phyloP scores from a whole-genome alignment of 768 basidiomycete genomes.

The Macrolepiota fuliginosa region DNA sequence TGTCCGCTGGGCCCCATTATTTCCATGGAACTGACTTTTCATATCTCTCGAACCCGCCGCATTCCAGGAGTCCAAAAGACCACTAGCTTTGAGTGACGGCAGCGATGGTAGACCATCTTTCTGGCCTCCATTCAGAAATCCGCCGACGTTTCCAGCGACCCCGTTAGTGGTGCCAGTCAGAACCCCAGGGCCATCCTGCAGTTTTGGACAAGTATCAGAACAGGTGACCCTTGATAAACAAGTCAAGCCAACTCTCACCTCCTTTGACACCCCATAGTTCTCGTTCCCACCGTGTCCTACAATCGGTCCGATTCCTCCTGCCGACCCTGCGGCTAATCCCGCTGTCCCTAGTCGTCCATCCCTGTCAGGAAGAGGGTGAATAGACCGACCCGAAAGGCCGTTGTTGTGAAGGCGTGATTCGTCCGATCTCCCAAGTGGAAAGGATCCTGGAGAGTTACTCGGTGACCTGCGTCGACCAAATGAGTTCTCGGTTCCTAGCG shows the following conservation, averaged over 20 bases:
- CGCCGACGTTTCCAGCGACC: constrained; percentile 16
- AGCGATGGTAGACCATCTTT: constrained; percentile 43
- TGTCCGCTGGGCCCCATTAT: constrained; percentile 20
- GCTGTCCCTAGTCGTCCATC: constrained; percentile 18
- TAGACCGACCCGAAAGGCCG: constrained; percentile 15
- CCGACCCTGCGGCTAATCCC: constrained; percentile 15
- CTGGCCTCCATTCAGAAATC: constrained; percentile 17
- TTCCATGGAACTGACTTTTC: constrained; percentile 18
- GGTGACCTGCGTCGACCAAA: constrained; percentile 23
- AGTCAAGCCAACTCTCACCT: constrained; percentile 12
- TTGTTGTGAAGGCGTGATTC: constrained; percentile 31
- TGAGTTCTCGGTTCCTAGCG: constrained; percentile 25
- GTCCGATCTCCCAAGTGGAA: constrained; percentile 31
- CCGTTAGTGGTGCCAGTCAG: constrained; percentile 12
- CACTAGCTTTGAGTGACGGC: constrained; percentile 74
- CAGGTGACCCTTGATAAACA: constrained; percentile 8
- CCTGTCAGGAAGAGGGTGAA: constrained; percentile 16
- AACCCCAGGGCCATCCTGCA: constrained; percentile 12
- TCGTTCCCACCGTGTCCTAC: constrained; percentile 20
- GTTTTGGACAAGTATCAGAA: constrained; percentile 6
- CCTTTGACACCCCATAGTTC: constrained; percentile 15
- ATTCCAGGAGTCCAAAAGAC: constrained; percentile 60
- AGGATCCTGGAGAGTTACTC: constrained; percentile 27
- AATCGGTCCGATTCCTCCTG: constrained; percentile 16
- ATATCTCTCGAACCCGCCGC: constrained; percentile 25